Evolutionary conservation across 2,329 filamentous ascomycete species (phyloP), one percentile per base, ranked within the genome.

Genomic region (Arthrobotrys musiformis): DNA sequence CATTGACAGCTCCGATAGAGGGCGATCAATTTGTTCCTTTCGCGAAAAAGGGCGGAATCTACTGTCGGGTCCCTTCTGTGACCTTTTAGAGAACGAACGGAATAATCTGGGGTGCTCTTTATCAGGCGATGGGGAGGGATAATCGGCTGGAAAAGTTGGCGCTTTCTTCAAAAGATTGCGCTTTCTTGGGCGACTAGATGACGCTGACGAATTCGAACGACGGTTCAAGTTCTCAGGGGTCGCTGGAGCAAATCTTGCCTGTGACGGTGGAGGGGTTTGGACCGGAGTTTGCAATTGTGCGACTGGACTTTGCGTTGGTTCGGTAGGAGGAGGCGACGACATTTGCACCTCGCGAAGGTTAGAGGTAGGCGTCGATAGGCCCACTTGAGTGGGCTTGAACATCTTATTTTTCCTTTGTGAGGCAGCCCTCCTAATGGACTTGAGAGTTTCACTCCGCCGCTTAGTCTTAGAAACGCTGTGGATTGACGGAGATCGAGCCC

Each of bases 181-280:
- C 73, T 77, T 77, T 24, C 73, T 66, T 17, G 77, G 80, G 33
- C 78, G 76, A 66, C 79, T 73, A 24, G 79, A 80, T 26, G 80
- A 81, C 9, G 78, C 72, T 28, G 79, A 80, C 37, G 80, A 81
- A 56, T 79, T 79, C 26, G 79, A 79, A 17, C 73, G 73, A 56
- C 73, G 62, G 42, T 69, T 56, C 35, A 54, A 48, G 72, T 63
- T 66, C 58, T 77, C 73, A 77, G 66, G 66, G 73, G 73, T 68
- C 22, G 40, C 28, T 11, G 63, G 63, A 64, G 70, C 35, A 40
- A 68, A 69, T 35, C 26, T 35, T 28, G 46, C 50, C 50, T 67
- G 73, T 40, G 73, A 77, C 46, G 73, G 60, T 35, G 73, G 73
- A 62, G 73, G 73, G 42, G 73, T 77, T 61, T 77, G 73, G n/a